phyloP scores from a whole-genome alignment of 495 filamentous ascomycete species.

The Wilcoxina mikolae region DNA sequence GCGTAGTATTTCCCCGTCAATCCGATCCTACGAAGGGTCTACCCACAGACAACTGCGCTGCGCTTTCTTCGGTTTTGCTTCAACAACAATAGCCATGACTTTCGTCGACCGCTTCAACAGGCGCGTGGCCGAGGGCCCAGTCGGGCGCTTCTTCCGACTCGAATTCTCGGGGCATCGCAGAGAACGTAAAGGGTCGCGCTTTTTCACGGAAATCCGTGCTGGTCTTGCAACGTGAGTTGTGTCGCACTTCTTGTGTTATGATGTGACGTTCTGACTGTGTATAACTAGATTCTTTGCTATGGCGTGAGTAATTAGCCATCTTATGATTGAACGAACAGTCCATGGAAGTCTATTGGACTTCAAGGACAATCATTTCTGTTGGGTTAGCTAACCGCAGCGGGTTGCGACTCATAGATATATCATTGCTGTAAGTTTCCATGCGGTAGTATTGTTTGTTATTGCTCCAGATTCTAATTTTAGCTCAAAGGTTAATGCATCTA shows the following conservation, averaged over 20 bases:
- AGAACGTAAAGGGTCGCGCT: constrained; percentile 58
- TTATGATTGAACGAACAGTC: too few relatives aligned
- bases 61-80: neutral
- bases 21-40: neutral
- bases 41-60: neutral
- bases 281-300: constrained; percentile 55
- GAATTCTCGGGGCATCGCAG: constrained; percentile 57
- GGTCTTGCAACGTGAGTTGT: constrained; percentile 47
- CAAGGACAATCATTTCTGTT: neutral
- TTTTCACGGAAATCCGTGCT: constrained; percentile 65
- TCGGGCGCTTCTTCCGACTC: constrained; percentile 60
- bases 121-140: constrained; percentile 28
- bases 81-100: constrained; percentile 15
- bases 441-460: neutral
- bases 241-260: neutral
- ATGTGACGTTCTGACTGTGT: neutral
- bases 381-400: neutral
- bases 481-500: constrained; percentile 28
- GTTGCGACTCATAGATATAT: constrained; percentile 42
- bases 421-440: constrained; percentile 31
- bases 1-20: neutral
- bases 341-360: too few relatives aligned
- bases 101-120: constrained; percentile 27
- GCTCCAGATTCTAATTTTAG: neutral
- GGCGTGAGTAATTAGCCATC: constrained; percentile 54